Conservation (phyloP, 2,329 filamentous ascomycete genomes). For the Chrysoporthe puriensis region DNA sequence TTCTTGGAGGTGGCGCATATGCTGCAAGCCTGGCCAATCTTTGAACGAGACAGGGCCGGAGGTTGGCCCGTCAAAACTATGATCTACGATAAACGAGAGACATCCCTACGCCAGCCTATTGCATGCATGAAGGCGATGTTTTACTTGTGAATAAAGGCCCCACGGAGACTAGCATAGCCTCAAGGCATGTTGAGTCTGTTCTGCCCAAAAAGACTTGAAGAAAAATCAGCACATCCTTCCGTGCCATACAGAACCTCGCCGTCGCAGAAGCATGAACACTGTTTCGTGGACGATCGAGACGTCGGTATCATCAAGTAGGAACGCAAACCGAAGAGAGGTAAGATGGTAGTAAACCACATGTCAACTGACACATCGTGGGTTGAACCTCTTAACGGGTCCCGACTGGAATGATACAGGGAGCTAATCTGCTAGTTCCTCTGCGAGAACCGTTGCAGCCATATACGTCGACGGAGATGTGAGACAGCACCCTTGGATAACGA, state of each 20-base stretch:
- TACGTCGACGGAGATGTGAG: constrained; percentile 17
- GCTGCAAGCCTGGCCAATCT: constrained; percentile 21
- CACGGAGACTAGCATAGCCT: background rate
- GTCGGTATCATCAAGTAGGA: background rate
- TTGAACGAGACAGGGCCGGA: constrained; percentile 12
- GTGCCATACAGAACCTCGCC: background rate
- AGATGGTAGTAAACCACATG: constrained; percentile 8
- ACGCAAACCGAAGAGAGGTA: background rate
- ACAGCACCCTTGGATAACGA: constrained; percentile 16
- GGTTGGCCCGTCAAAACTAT: constrained; percentile 22
- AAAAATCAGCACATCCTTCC: background rate
- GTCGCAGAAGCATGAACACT: background rate
- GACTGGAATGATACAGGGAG: constrained; percentile 27
- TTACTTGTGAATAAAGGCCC: constrained; percentile 19
- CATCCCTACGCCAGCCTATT: constrained; percentile 30
- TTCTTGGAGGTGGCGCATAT: constrained; percentile 28
- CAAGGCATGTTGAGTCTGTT: background rate
- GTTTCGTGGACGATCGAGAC: background rate
- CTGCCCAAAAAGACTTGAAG: background rate
- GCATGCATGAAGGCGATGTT: constrained; percentile 30
- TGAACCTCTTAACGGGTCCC: constrained; percentile 14
- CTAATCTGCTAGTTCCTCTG: constrained; percentile 18
- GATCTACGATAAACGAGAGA: constrained; percentile 26
- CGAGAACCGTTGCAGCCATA: constrained; percentile 17
- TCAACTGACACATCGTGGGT: constrained; percentile 10